Evolutionary conservation across 2,329 filamentous ascomycete genomes (phyloP).

Genomic region (Cladosporium sp.): DNA sequence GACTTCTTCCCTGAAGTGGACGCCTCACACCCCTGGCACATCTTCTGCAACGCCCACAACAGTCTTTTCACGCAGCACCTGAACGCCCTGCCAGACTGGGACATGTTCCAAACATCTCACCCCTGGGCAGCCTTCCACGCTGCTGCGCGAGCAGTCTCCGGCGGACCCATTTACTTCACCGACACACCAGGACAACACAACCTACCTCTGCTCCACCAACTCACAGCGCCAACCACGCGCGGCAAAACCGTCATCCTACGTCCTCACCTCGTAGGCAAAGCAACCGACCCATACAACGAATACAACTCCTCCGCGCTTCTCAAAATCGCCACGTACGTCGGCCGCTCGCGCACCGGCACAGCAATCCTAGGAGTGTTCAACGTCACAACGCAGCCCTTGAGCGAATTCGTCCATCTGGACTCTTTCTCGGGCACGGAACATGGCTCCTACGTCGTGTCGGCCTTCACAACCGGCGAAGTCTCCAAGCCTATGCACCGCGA

Average conservation of each 20-base stretch:
- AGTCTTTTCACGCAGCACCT: conserved; percentile 75
- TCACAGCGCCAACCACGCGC: conserved; percentile 68
- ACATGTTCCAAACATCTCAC: conserved; percentile 67
- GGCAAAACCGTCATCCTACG: conserved; percentile 77
- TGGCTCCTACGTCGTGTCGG: conserved; percentile 65
- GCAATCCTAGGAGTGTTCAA: conserved; percentile 85
- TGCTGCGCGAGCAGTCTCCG: conserved; percentile 81
- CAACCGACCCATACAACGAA: conserved; percentile 66
- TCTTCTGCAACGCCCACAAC: conserved; percentile 93
- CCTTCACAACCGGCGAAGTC: conserved; percentile 63
- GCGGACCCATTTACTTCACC: conserved; percentile 91
- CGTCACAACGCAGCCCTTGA: conserved; percentile 56
- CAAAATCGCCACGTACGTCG: conserved; percentile 75
- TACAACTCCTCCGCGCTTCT: conserved; percentile 71
- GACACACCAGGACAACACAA: conserved; percentile 82
- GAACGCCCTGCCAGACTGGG: conserved; percentile 81
- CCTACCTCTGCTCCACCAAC: conserved; percentile 67
- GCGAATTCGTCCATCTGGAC: conserved; percentile 64
- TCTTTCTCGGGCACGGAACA: conserved; percentile 68
- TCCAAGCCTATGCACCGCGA: conserved; percentile 44
- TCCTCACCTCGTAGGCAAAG: conserved; percentile 68
- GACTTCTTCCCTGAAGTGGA: conserved; percentile 86
- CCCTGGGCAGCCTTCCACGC: conserved; percentile 79
- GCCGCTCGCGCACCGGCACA: conserved; percentile 61
- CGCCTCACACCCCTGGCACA: conserved; percentile 84